A percentile compares a stretch with the other conserved stretches of the same genome.
phyloP scores from a whole-genome alignment of 768 basidiomycete species.

The Chalciporus pseudorubinellus region DNA sequence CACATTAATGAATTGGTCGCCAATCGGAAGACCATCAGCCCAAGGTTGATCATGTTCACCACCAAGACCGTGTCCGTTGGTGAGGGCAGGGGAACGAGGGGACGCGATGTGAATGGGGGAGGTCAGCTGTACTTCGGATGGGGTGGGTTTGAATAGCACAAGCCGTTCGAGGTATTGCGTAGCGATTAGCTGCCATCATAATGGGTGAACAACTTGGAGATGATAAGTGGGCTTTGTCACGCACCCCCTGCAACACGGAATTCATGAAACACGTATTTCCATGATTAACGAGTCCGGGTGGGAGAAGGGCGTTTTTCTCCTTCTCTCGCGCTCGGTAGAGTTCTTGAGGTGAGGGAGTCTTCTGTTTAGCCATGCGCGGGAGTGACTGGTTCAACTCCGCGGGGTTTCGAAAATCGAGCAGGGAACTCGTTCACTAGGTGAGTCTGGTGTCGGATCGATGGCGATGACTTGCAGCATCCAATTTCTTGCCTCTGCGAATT shows the following conservation, averaged over 20 bases:
- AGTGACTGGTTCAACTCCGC: background rate
- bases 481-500: background rate
- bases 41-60: slow-evolving; percentile 51
- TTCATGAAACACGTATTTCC: slow-evolving; percentile 97
- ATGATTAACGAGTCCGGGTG: slow-evolving; percentile 76
- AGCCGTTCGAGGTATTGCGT: slow-evolving; percentile 59
- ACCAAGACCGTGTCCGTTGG: slow-evolving; percentile 55
- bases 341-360: slow-evolving; percentile 61
- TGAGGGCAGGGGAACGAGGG: slow-evolving; percentile 62
- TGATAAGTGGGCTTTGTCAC: slow-evolving; percentile 35
- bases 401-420: background rate
- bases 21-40: slow-evolving; percentile 64
- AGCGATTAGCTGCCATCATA: slow-evolving; percentile 56
- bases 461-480: slow-evolving; percentile 1
- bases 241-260: slow-evolving; percentile 84
- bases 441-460: background rate
- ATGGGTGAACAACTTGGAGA: too few relatives aligned
- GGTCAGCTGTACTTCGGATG: slow-evolving; percentile 39
- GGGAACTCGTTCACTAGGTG: background rate
- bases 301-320: slow-evolving; percentile 57
- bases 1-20: slow-evolving; percentile 61
- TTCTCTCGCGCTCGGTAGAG: slow-evolving; percentile 57
- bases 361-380: slow-evolving; percentile 48
- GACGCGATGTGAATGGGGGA: slow-evolving; percentile 41
- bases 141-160: slow-evolving; percentile 52